These are phyloP conservation scores for Scytalidium lignicola DNA, from an alignment of 2,329 filamentous ascomycete species.

Conservation along the genomic window DNA sequence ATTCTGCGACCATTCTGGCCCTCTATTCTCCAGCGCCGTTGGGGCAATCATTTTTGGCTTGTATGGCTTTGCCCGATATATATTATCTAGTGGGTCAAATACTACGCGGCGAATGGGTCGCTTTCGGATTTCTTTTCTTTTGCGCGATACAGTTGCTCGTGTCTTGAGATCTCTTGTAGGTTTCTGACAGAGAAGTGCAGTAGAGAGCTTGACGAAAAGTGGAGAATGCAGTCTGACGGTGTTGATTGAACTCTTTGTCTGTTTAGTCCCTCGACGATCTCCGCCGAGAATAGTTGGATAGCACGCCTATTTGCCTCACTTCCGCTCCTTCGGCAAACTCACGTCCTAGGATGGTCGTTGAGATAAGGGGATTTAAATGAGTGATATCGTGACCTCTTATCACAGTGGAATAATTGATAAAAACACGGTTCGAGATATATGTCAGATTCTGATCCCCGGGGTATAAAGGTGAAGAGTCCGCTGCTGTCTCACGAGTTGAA, in stretches of 20 bases:
- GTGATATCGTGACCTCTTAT: neutral
- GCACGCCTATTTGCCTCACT: neutral
- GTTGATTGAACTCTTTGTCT: conserved; percentile 15
- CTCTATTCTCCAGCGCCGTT: conserved; percentile 21
- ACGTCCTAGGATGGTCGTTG: conserved; percentile 20
- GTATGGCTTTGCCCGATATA: conserved; percentile 38
- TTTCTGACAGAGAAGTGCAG: conserved; percentile 35
- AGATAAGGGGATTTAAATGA: neutral
- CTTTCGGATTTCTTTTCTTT: conserved; percentile 27
- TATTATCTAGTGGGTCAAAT: conserved; percentile 37
- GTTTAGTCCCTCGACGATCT: neutral
- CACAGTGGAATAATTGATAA: neutral
- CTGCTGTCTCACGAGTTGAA: conserved; percentile 19
- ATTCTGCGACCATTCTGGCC: conserved; percentile 53
- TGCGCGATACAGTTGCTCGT: conserved; percentile 23
- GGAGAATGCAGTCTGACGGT: conserved; percentile 67
- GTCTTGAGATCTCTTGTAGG: conserved; percentile 25
- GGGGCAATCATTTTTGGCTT: conserved; percentile 42
- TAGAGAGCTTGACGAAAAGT: conserved; percentile 57
- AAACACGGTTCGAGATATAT: neutral
- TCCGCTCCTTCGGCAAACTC: conserved; percentile 9
- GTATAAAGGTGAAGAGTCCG: conserved; percentile 1
- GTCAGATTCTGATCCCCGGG: conserved; percentile 27
- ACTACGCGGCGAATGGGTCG: conserved; percentile 33
- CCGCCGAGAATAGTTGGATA: neutral